Percentiles rank a stretch among this genome's conserved stretches.
Conservation (phyloP, 2,329 filamentous ascomycete genomes). For the Colletotrichum cuscutae region DNA sequence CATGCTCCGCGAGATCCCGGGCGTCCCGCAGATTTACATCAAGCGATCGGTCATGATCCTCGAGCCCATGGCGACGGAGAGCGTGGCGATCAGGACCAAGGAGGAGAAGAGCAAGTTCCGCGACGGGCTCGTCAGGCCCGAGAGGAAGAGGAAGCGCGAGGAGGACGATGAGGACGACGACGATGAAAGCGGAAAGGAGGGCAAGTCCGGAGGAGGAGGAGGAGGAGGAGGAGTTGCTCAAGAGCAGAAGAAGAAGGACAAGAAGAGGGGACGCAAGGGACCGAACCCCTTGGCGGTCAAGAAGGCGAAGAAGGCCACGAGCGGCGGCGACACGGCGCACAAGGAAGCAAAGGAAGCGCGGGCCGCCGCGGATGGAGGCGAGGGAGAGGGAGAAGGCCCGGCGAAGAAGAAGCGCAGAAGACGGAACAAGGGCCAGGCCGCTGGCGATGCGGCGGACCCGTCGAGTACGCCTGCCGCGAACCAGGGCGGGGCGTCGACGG, state of each 20-base stretch:
- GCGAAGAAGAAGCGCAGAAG: constrained; percentile 50
- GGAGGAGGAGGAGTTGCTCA: constrained; percentile 15
- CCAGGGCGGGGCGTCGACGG: constrained; percentile 33
- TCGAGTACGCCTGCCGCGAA: constrained; percentile 41
- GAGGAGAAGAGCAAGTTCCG: constrained; percentile 82
- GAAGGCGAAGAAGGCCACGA: constrained; percentile 69
- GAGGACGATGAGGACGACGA: constrained; percentile 52
- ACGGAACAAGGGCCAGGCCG: constrained; percentile 44
- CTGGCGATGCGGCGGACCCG: constrained; percentile 40
- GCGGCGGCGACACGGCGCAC: constrained; percentile 36
- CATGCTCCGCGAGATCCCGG: constrained; percentile 72
- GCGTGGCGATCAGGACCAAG: constrained; percentile 69
- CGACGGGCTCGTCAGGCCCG: constrained; percentile 69
- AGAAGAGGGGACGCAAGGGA: constrained; percentile 69
- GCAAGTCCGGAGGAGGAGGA: constrained; percentile 25
- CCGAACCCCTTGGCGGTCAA: constrained; percentile 78
- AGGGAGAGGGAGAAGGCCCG: constrained; percentile 36
- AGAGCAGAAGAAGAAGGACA: constrained; percentile 66
- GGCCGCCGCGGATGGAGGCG: constrained; percentile 34
- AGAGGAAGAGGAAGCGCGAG: constrained; percentile 63
- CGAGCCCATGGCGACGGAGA: constrained; percentile 78
- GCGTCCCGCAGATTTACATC: constrained; percentile 83
- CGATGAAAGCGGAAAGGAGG: constrained; percentile 39
- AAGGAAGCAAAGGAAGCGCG: constrained; percentile 37
- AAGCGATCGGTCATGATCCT: constrained; percentile 78